Evolutionary conservation across 108 stramenopile genomes (phyloP).

Genomic region (Cyclotella cryptica): DNA sequence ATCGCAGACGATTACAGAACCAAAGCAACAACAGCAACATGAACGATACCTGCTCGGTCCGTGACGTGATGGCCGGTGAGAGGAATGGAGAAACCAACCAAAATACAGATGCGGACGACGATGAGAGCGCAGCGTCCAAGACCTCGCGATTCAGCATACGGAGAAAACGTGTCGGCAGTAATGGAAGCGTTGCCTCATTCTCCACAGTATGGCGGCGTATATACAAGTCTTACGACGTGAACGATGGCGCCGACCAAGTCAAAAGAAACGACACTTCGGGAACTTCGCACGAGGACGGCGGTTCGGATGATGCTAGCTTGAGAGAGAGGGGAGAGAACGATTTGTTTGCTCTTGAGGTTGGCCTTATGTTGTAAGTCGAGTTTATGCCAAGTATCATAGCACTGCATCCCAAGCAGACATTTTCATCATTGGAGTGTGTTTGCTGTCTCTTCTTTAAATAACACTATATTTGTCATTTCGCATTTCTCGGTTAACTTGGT

Average conservation of each 20-base stretch:
- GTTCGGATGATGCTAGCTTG: slow-evolving; percentile 21
- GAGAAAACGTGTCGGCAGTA: neutral
- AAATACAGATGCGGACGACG: neutral
- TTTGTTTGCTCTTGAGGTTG: slow-evolving; percentile 50
- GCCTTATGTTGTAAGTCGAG: slow-evolving; percentile 50
- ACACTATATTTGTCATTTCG: neutral
- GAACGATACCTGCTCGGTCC: too few species aligned
- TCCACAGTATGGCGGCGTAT: neutral
- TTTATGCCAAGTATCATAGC: neutral
- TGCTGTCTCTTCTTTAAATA: neutral
- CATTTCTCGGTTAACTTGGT: neutral
- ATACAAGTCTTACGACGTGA: neutral
- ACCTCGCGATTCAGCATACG: neutral
- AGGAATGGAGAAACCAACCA: neutral
- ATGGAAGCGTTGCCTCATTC: neutral
- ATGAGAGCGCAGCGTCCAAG: neutral
- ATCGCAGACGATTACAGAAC: neutral
- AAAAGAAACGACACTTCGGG: neutral
- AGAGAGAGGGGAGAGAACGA: slow-evolving; percentile 44
- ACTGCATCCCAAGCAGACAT: neutral
- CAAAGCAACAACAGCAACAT: neutral
- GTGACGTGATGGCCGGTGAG: too few species aligned
- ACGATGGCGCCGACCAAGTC: neutral
- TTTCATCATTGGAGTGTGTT: too few species aligned
- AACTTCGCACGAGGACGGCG: neutral